Conservation (phyloP, 768 basidiomycete genomes). For the Jaapia argillacea region DNA sequence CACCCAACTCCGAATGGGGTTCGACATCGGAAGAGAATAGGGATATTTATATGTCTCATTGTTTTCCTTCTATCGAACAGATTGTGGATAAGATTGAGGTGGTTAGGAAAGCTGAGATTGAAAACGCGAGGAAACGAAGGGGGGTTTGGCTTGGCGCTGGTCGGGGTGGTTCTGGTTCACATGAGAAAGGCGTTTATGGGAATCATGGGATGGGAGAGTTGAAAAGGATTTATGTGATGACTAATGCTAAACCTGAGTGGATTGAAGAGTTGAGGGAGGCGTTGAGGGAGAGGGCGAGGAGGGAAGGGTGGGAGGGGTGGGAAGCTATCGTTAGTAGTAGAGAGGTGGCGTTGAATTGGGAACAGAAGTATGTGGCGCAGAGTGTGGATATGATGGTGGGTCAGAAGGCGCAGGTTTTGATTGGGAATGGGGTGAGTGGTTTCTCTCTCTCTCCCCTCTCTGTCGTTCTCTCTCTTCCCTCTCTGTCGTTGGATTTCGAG, state of each 20-base stretch:
- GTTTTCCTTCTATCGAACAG: conserved; percentile 40
- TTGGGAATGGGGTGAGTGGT: conserved; percentile 60
- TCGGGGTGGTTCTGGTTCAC: conserved; percentile 11
- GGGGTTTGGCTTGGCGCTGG: too few relatives aligned
- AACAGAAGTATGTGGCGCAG: conserved; percentile 46
- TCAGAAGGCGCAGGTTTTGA: conserved; percentile 49
- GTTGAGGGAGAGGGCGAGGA: conserved; percentile 15
- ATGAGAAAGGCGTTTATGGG: too few relatives aligned
- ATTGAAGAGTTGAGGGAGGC: conserved; percentile 32
- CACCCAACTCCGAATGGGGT: conserved; percentile 10
- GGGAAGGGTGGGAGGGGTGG: conserved; percentile 25
- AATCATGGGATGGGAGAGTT: too few relatives aligned
- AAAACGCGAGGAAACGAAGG: neutral
- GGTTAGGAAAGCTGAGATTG: conserved; percentile 11
- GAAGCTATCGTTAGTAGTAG: conserved; percentile 40
- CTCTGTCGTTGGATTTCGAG: conserved; percentile 1
- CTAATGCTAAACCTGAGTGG: conserved; percentile 48
- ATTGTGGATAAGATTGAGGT: conserved; percentile 33
- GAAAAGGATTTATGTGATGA: conserved; percentile 50
- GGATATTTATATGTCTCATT: conserved; percentile 32
- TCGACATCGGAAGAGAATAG: conserved; percentile 20
- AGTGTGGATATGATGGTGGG: conserved; percentile 63
- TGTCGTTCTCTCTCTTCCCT: neutral
- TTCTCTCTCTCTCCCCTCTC: neutral
- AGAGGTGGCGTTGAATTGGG: conserved; percentile 41